Base-by-base conservation (phyloP, 2,329 filamentous ascomycete species). In the Atkinsonella hypoxylon region DNA sequence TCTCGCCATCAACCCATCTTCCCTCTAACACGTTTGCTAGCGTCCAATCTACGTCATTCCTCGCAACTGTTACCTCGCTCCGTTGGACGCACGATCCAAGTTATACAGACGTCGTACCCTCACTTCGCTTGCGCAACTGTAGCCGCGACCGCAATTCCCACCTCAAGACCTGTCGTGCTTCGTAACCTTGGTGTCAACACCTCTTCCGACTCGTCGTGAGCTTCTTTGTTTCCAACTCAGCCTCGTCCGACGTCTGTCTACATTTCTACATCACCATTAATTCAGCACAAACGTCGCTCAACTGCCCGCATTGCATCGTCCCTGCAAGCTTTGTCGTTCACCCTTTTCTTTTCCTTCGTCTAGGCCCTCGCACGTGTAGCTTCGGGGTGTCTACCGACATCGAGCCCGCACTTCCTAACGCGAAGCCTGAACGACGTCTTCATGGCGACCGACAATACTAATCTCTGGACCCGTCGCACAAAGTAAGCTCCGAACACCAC, bases 381-480 rank as follows among this genome's bases (percentile, higher is more conserved):
- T 53, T 59, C 54, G 56, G 55, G 57, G 57, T 55, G 56, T 58
- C 55, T 51, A 32, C 42, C 53, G 52, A 55, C 50, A 48, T 49
- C 49, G 48, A 54, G 51, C 52, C 26, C 54, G 54, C 18, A 48
- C 49, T 47, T 49, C 49, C 50, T 46, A 45, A 46, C 50, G 51
- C 48, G 53, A 52, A 45, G 47, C 32, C 51, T 54, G 57, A 59
- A 60, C 57, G 59, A 62, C 51, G 64, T 66, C 69, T 71, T 67
- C 65, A 81, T 82, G 78, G 78, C 50, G 41, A 48, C 50, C 50
- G 50, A 51, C 17, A 47, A 80, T 69, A 56, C 49, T 39, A 57
- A 76, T 65, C 71, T 81, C 75, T 91, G 87, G 87, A 85, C 81
- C 71, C 84, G 87, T 70, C 85, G 87, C 71, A 85, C 83, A 71